Evolutionary conservation across 768 basidiomycete species (phyloP).

Genomic region (Russula lepida): DNA sequence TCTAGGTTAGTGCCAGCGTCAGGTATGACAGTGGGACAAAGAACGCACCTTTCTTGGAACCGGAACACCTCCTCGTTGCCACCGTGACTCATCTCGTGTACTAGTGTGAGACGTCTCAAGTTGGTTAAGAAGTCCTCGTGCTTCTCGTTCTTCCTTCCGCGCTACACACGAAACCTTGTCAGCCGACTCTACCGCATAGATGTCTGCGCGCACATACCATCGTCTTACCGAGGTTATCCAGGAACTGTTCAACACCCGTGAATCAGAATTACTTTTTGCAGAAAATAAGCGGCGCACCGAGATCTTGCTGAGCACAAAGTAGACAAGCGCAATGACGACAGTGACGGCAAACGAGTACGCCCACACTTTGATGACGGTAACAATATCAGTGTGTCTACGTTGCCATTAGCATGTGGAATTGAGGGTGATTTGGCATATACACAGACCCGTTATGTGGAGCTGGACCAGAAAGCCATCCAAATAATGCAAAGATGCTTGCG

Average conservation of each 20-base stretch:
- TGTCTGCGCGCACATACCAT: conserved; percentile 15
- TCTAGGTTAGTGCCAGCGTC: not conserved
- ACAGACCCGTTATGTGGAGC: conserved; percentile 26
- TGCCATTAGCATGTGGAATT: not conserved
- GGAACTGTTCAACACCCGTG: conserved; percentile 21
- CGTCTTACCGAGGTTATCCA: conserved; percentile 33
- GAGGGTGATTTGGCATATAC: not conserved
- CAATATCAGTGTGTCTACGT: conserved; percentile 30
- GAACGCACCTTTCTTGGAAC: conserved; percentile 17
- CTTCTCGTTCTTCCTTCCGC: conserved; percentile 30
- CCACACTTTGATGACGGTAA: conserved; percentile 37
- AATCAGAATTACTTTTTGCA: not conserved
- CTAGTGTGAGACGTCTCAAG: conserved; percentile 34
- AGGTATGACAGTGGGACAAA: not conserved
- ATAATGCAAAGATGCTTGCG: conserved; percentile 34
- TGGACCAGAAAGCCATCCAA: conserved; percentile 37
- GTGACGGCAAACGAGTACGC: conserved; percentile 34
- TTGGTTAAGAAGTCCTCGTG: conserved; percentile 35
- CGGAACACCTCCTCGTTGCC: conserved; percentile 21
- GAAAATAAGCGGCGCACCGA: conserved; percentile 7
- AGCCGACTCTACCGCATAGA: not conserved
- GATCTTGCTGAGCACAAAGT: conserved; percentile 33
- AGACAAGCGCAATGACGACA: conserved; percentile 31
- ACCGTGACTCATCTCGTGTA: conserved; percentile 32
- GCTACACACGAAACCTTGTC: conserved; percentile 17